Evolutionary conservation across 768 basidiomycete genomes (phyloP).

Genomic region (Suillus tomentosus): DNA sequence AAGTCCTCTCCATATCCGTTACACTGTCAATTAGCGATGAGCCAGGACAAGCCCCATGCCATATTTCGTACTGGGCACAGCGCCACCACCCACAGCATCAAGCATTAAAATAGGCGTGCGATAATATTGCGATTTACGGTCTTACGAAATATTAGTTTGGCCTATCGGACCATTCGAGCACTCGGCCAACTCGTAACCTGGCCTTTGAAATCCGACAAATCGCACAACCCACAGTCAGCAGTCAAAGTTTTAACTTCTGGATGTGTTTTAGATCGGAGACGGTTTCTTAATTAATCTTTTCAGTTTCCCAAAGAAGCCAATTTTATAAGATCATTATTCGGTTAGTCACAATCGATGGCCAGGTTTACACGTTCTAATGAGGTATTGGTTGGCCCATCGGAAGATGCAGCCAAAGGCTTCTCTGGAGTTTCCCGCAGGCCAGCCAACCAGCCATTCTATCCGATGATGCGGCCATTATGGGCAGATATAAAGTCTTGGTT

Average conservation of each 20-base stretch:
- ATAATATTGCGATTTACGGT: background rate
- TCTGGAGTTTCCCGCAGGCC: background rate
- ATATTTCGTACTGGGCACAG: background rate
- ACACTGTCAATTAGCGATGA: background rate
- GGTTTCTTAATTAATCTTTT: no score
- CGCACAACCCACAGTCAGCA: background rate
- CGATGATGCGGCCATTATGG: background rate
- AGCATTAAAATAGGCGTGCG: background rate
- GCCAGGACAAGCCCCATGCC: background rate
- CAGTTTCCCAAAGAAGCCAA: background rate
- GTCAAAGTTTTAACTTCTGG: background rate
- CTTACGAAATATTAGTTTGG: background rate
- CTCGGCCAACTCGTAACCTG: background rate
- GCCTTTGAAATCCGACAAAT: background rate
- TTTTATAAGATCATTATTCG: background rate
- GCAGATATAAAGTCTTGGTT: background rate
- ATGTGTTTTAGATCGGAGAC: background rate
- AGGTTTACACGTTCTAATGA: conserved; percentile 1
- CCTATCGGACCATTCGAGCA: background rate
- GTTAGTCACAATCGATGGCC: background rate
- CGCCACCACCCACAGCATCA: background rate
- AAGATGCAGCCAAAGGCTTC: background rate
- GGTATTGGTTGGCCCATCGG: conserved; percentile 1
- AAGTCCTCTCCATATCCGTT: no score
- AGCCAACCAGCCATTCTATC: background rate